Evolutionary conservation across 2,329 filamentous ascomycete species (phyloP), one percentile per base, ranked within the genome.

Genomic region (Chrysoporthe deuterocubensis): DNA sequence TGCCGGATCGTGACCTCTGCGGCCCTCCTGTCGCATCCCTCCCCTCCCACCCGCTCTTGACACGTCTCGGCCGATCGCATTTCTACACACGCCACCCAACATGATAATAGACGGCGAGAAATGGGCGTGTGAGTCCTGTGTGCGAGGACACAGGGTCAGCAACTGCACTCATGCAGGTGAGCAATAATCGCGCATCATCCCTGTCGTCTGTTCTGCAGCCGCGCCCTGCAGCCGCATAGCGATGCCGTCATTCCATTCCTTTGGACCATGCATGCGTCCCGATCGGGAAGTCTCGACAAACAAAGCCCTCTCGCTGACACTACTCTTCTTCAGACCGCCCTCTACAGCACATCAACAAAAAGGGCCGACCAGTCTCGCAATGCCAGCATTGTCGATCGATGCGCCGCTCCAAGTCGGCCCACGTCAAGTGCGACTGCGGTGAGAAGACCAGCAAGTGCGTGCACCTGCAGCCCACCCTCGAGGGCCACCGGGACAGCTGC

Each of bases 111-210:
- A 97, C 86, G 95, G 95, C 81, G 93, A 97, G 85, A 98, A 98
- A 85, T 98, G 89, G 85, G 95, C 95, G 82, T 98, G 95, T 86
- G 93, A 97, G 84, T 94, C 94, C 83, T 99, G 96, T 84, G 94
- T 99, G 79, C 92, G 96, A 81, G 96, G 96, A 78, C 96, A 99
- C 84, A 93, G 96, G 79, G 96, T 99, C 78, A 98, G 94, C 90
- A 97, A 96, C 79, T 99, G 96, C 85, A 93, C 95, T 80, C 96
- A 99, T 81, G 88, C 89, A 80, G 94, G 94, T 97, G 89, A 85
- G 92, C 87, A 71, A 74, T 76, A 74, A 75, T 75, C 52, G 60
- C 72, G 50, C 50, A 48, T 21, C 43, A 44, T 21, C 62, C 54
- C 43, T 66, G 32, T 60, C 26, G 43, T 13, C 42, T 58, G 42